phyloP scores from a whole-genome alignment of 306 rosid species.

The Rosa chinensis region DNA sequence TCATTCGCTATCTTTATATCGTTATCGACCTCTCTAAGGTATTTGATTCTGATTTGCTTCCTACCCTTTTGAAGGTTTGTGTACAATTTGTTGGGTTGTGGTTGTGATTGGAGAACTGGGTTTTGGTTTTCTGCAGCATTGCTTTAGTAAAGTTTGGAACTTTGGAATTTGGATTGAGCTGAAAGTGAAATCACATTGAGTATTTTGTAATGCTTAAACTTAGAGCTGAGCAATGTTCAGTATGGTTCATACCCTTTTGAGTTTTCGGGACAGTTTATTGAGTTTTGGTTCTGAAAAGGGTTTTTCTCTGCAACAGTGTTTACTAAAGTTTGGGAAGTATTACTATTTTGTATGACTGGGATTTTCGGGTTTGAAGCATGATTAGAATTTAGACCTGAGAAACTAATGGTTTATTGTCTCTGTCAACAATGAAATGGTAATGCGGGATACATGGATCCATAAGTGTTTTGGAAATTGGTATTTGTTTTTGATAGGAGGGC shows the following conservation, averaged over 20 bases:
- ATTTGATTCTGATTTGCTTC: constrained; percentile 5
- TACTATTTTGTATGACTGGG: background rate
- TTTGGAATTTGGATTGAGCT: no score
- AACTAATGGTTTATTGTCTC: constrained; percentile 6
- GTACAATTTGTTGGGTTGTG: no score
- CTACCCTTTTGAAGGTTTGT: constrained; percentile 1
- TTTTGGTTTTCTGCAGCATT: no score
- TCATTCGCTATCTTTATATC: constrained; percentile 78
- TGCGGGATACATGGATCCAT: background rate
- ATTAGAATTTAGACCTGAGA: background rate
- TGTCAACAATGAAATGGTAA: background rate
- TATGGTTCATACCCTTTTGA: constrained; percentile 5
- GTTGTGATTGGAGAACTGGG: no score
- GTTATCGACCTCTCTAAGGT: constrained; percentile 87
- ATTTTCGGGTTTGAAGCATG: constrained; percentile 12
- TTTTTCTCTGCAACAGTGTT: background rate
- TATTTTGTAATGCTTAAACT: no score
- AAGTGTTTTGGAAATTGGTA: constrained; percentile 1
- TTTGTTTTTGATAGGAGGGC: background rate
- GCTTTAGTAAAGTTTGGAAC: background rate
- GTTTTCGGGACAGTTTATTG: background rate
- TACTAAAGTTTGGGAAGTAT: constrained; percentile 1
- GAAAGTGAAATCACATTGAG: no score
- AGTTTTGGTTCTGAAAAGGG: background rate
- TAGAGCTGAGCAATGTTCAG: background rate